Evolutionary conservation across 2,329 filamentous ascomycete species (phyloP).

Genomic region (Metarhizium humberi): DNA sequence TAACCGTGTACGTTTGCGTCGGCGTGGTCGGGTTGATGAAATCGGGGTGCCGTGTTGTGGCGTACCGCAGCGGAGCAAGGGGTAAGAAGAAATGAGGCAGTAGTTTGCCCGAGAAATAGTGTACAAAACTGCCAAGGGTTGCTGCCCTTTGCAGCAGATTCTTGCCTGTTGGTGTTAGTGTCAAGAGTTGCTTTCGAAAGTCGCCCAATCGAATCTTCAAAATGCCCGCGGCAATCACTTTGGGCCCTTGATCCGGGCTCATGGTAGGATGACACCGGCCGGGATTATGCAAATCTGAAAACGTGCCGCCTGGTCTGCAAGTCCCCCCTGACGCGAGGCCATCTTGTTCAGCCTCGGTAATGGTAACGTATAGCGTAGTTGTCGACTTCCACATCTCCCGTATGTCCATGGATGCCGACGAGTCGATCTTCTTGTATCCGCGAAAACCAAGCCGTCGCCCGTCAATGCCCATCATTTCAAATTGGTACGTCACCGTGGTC

Average conservation of each 20-base stretch:
- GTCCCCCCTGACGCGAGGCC: not conserved
- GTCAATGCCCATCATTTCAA: slow-evolving; percentile 47
- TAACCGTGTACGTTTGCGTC: slow-evolving; percentile 32
- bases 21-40: slow-evolving; percentile 44
- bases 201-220: slow-evolving; percentile 43
- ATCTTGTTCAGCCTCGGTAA: slow-evolving; percentile 29
- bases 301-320: not conserved
- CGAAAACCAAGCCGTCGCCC: slow-evolving; percentile 47
- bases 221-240: slow-evolving; percentile 42
- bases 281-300: too few relatives aligned
- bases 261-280: not conserved
- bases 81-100: slow-evolving; percentile 44
- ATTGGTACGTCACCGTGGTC: slow-evolving; percentile 51
- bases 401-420: slow-evolving; percentile 47
- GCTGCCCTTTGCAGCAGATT: slow-evolving; percentile 32
- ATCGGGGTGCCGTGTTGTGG: slow-evolving; percentile 32
- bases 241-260: too few relatives aligned
- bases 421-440: slow-evolving; percentile 54
- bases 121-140: slow-evolving; percentile 41
- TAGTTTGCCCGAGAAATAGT: slow-evolving; percentile 46
- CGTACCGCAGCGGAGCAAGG: slow-evolving; percentile 47
- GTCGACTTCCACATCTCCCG: slow-evolving; percentile 52
- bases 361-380: slow-evolving; percentile 52
- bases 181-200: slow-evolving; percentile 45
- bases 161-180: slow-evolving; percentile 40